Base-by-base conservation (phyloP, 495 filamentous ascomycete species). In the Parmelia sp. region DNA sequence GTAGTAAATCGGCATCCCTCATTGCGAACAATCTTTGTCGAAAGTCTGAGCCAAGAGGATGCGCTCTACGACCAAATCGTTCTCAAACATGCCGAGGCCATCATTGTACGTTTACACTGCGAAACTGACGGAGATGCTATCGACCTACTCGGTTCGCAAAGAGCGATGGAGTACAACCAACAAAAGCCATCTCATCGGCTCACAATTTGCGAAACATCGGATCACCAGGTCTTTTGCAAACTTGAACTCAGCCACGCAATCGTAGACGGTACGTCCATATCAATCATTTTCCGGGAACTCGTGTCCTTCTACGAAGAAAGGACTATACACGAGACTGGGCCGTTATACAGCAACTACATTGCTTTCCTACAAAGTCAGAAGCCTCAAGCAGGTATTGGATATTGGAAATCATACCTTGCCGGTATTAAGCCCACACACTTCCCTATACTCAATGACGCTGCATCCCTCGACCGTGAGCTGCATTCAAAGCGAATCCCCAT, bases 241-340 rank as follows among this genome's bases (percentile, higher is more conserved):
- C 65, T 87, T 27, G 84, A 88, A 57, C 72, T 87, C 29, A 86
- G 78, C 65, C 82, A 86, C 69, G 75, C 80, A 23, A 73, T 79
- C 14, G 78, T 81, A 72, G 78, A 85, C 74, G 82, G 76, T 10
- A 66, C 71, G 39, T 83, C 81, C 0, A 77, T 82, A 57, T 78
- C 77, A 0, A 74, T 78, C 27, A 78, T 84, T 27, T 56, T 81
- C 15, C 72, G 74, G 0, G 81, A 83, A 27, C 51, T 84, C 39
- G 76, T 79, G 23, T 63, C 73, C 1, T 79, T 78, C 4, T 86
- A 86, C 61, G 74, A 71, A 21, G 78, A 73, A 21, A 66, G 76
- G 4, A 62, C 80, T 0, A 63, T 72, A 19, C 62, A 65, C 15
- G 71, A 66, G 8, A 71, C 69, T 29, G 80, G 71, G 8, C 81